Evolutionary conservation across 2,329 filamentous ascomycete species (phyloP).

Genomic region (Exophiala xenobiotica): DNA sequence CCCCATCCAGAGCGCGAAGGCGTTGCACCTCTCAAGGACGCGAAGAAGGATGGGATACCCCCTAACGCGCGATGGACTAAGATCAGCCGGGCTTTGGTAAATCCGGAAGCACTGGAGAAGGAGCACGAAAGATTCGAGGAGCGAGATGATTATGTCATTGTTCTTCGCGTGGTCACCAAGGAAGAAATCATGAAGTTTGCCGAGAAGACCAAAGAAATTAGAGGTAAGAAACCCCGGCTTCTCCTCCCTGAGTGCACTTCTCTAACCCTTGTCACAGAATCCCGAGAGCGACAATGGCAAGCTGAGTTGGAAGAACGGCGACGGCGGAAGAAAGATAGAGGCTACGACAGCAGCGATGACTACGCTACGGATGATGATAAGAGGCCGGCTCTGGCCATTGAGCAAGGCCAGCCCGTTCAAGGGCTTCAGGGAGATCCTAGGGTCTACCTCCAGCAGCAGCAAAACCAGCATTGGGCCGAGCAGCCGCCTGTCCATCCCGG

Average conservation of each 20-base stretch:
- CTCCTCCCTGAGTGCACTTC: neutral
- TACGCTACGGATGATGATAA: conserved; percentile 38
- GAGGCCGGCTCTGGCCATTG: conserved; percentile 34
- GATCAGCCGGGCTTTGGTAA: conserved; percentile 83
- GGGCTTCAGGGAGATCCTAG: conserved; percentile 20
- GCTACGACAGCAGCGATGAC: conserved; percentile 38
- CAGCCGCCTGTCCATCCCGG: conserved; percentile 2
- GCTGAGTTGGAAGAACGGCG: conserved; percentile 37
- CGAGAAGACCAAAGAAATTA: conserved; percentile 73
- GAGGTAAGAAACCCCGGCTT: conserved; percentile 57
- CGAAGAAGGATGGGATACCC: conserved; percentile 68
- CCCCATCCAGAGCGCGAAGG: conserved; percentile 80
- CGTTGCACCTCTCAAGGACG: conserved; percentile 89
- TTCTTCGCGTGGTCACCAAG: conserved; percentile 79
- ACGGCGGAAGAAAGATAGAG: conserved; percentile 45
- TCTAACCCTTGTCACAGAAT: conserved; percentile 34
- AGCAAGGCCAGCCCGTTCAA: conserved; percentile 32
- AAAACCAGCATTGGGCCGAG: conserved; percentile 12
- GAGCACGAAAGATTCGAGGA: conserved; percentile 92
- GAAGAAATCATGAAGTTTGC: conserved; percentile 90
- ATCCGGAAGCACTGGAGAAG: conserved; percentile 79
- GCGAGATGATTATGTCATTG: conserved; percentile 89
- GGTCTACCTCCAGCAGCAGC: conserved; percentile 20
- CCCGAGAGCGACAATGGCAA: conserved; percentile 35
- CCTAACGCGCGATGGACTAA: conserved; percentile 82